Conservation (phyloP, 2,329 filamentous ascomycete species). For the Madurella mycetomatis region DNA sequence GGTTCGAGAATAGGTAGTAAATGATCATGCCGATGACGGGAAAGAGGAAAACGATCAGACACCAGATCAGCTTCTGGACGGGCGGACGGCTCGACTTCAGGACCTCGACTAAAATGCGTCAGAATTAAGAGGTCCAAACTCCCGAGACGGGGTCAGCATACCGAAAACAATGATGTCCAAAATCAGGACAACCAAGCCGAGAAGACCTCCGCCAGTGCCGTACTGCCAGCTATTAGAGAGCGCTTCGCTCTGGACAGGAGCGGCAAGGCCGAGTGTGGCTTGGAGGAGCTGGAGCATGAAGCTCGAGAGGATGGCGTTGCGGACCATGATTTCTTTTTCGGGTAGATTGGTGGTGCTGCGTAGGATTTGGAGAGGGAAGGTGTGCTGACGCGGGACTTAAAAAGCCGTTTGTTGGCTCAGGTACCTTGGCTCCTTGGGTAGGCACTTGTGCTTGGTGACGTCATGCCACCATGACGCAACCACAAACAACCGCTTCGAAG, state of each 20-base stretch:
- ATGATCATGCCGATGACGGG: conserved; percentile 57
- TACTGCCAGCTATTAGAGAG: conserved; percentile 50
- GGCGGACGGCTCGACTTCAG: conserved; percentile 58
- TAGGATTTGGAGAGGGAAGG: background rate
- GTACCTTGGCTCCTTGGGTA: no score
- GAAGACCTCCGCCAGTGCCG: conserved; percentile 56
- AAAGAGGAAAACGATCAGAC: conserved; percentile 60
- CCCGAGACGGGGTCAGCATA: conserved; percentile 34
- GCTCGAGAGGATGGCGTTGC: conserved; percentile 31
- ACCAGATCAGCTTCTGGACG: conserved; percentile 57
- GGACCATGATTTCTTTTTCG: conserved; percentile 27
- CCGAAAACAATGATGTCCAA: conserved; percentile 60
- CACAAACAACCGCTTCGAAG: no score
- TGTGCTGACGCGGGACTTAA: no score
- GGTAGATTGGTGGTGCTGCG: background rate
- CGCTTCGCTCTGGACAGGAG: conserved; percentile 39
- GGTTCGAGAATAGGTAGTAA: conserved; percentile 63
- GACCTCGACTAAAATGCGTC: conserved; percentile 50
- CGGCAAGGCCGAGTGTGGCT: conserved; percentile 46
- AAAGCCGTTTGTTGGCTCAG: no score
- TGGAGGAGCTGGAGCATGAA: conserved; percentile 51
- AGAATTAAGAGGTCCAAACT: conserved; percentile 6
- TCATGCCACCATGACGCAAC: background rate
- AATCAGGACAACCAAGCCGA: conserved; percentile 58
- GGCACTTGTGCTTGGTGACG: background rate